Evolutionary conservation across 1,139 yeast genomes (phyloP), one percentile per base, ranked within the genome.

Genomic region (Saccharomyces hybrid): DNA sequence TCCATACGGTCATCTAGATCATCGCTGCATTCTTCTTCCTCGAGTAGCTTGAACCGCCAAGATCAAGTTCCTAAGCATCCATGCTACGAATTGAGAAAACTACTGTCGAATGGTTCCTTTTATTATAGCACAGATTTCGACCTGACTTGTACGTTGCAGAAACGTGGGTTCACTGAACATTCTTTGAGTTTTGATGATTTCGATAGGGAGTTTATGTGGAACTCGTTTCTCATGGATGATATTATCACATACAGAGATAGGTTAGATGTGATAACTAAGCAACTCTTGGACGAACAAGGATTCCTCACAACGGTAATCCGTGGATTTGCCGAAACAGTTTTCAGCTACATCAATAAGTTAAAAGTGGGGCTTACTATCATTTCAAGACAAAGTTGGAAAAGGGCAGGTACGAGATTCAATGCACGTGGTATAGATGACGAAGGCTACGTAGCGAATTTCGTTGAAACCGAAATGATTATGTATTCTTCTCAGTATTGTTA

Each of bases 391-490:
- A 87, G 96, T 12, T 93, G 98, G 88, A 84, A 85, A 70, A 76
- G 98, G 58, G 98, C 99, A 0, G 99, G 99, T 2, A 93, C 99
- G 0, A 77, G 99, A 59, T 93, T 82, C 71, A 88, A 88, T 67
- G 93, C 95, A 1, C 77, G 99, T 64, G 99, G 99, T 49, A 86
- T 91, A 44, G 98, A 93, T 70, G 99, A 93, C 68, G 90, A 88
- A 57, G 96, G 97, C 4, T 81, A 88, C 67, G 98, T 93, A 14
- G 97, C 99, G 32, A 95, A 93, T 71, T 93, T 88, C 70, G 98
- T 93, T 34, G 99, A 93, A 66, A 88, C 98, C 0, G 99, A 95
- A 69, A 79, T 89, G 50, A 84, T 93, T 38, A 70, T 83, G 62
- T 82, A 79, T 67, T 79, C 81, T 1, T 73, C 75, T 11, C 80